phyloP scores from a whole-genome alignment of 805 yeast genomes.

The Yarrowia bubula region DNA sequence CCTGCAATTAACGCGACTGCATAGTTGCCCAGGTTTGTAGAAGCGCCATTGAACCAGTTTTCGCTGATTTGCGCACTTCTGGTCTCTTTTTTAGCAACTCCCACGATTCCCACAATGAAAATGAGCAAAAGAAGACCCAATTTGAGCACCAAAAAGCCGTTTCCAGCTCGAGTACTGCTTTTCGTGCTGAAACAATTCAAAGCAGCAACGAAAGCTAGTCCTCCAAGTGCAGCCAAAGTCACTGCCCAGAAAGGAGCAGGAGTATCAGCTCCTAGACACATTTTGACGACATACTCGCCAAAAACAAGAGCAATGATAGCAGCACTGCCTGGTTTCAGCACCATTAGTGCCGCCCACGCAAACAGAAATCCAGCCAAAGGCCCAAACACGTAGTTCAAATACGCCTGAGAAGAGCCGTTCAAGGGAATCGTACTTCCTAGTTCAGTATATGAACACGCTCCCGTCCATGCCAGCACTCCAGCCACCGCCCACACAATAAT shows the following conservation, averaged over 20 bases:
- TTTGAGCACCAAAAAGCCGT: constrained; percentile 40
- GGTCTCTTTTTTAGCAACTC: neutral
- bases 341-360: constrained; percentile 43
- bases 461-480: constrained; percentile 46
- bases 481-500: constrained; percentile 42
- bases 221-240: constrained; percentile 39
- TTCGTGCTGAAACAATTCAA: constrained; percentile 38
- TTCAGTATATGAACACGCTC: constrained; percentile 46
- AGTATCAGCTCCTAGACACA: constrained; percentile 30
- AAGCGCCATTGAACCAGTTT: constrained; percentile 33
- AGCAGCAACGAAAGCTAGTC: constrained; percentile 34
- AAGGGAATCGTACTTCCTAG: constrained; percentile 44
- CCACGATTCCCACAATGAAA: constrained; percentile 37
- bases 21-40: constrained; percentile 35
- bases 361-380: constrained; percentile 42
- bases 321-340: constrained; percentile 44
- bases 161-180: constrained; percentile 39
- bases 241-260: constrained; percentile 34
- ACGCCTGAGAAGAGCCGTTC: constrained; percentile 45
- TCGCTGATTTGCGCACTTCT: constrained; percentile 11
- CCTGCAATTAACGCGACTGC: constrained; percentile 45
- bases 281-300: constrained; percentile 42
- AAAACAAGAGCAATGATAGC: constrained; percentile 44
- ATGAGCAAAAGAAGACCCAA: constrained; percentile 38
- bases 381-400: constrained; percentile 41